Percentiles rank a stretch among this genome's conserved stretches.
phyloP scores from a whole-genome alignment of 2,329 filamentous ascomycete species.

The Ophiocordyceps australis region DNA sequence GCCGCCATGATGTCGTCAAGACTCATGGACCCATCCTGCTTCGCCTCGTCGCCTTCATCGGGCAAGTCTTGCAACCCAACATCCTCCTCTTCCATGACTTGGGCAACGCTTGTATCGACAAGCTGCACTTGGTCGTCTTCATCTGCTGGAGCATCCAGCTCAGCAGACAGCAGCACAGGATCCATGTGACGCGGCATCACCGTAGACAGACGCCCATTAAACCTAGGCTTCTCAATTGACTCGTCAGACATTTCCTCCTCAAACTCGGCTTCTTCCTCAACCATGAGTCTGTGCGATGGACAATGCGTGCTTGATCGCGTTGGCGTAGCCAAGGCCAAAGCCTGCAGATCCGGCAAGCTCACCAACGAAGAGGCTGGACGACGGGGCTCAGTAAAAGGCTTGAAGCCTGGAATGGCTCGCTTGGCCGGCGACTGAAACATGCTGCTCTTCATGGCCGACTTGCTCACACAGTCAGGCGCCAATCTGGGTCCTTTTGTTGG shows the following conservation, averaged over 20 bases:
- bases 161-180: constrained; percentile 15
- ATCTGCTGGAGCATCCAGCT: constrained; percentile 13
- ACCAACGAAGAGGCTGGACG: constrained; percentile 5
- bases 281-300: constrained; percentile 18
- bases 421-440: constrained; percentile 35
- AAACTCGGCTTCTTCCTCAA: constrained; percentile 11
- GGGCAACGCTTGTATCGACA: too few species aligned
- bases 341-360: constrained; percentile 16
- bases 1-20: constrained; percentile 6
- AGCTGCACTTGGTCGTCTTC: constrained; percentile 3
- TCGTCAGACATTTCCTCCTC: constrained; percentile 14
- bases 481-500: constrained; percentile 19
- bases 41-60: not conserved
- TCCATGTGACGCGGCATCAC: constrained; percentile 24
- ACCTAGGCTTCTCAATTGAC: constrained; percentile 16
- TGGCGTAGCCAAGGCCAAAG: constrained; percentile 14
- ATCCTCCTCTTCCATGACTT: constrained; percentile 3
- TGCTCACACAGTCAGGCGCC: constrained; percentile 5
- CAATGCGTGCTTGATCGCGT: constrained; percentile 7
- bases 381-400: constrained; percentile 12
- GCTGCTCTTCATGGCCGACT: constrained; percentile 24
- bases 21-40: constrained; percentile 6
- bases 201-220: constrained; percentile 25
- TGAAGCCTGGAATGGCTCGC: constrained; percentile 16
- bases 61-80: not conserved